Evolutionary conservation across 805 yeast species (phyloP).

Genomic region (Zygoascus ofunaensis): DNA sequence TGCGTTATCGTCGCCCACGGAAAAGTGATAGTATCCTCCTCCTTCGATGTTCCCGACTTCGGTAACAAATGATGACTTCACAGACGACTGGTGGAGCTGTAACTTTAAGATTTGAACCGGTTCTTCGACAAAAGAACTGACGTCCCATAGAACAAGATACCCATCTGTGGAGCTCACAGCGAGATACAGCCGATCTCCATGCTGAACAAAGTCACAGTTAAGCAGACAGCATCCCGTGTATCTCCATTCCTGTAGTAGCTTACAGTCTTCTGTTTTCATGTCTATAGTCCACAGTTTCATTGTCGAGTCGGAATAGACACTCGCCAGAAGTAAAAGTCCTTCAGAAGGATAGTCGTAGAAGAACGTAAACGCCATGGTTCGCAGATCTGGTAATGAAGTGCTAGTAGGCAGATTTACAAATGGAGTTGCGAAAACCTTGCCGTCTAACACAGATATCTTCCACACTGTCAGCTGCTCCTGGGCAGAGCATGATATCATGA

Average conservation of each 20-base stretch:
- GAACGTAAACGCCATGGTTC: conserved; percentile 79
- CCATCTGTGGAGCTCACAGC: conserved; percentile 81
- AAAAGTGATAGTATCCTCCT: conserved; percentile 32
- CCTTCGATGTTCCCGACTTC: conserved; percentile 9
- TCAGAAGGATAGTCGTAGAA: conserved; percentile 21
- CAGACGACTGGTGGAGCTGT: conserved; percentile 75
- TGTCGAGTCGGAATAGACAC: conserved; percentile 80
- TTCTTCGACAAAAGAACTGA: conserved; percentile 27
- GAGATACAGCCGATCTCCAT: conserved; percentile 28
- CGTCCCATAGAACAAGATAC: conserved; percentile 51
- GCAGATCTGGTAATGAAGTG: conserved; percentile 61
- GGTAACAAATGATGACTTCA: conserved; percentile 47
- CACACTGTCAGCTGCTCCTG: conserved; percentile 84
- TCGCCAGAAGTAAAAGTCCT: conserved; percentile 40
- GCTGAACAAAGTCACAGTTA: conserved; percentile 42
- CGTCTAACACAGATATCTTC: conserved; percentile 45
- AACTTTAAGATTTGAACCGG: background rate
- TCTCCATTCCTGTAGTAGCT: conserved; percentile 36
- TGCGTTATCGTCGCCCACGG: conserved; percentile 95
- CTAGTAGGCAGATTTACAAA: conserved; percentile 49
- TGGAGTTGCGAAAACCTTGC: conserved; percentile 31
- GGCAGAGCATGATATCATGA: conserved; percentile 46
- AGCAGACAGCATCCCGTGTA: conserved; percentile 75
- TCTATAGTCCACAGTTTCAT: conserved; percentile 57
- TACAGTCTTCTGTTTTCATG: conserved; percentile 32